These are phyloP conservation scores for Backusella sp. DNA, from an alignment of 192 early-diverging fungal genomes.

Conservation along the genomic window DNA sequence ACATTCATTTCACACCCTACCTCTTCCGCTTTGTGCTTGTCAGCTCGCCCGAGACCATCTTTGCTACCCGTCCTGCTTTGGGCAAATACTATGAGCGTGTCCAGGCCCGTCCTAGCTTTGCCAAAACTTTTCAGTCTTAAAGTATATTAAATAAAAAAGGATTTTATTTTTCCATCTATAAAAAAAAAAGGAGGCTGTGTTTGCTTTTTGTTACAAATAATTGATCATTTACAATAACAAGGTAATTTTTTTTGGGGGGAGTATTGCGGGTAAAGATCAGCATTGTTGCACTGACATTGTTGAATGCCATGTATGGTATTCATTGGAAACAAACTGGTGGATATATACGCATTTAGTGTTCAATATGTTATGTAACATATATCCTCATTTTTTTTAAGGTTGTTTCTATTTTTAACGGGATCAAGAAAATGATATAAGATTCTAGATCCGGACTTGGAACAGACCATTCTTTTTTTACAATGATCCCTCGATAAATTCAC, in stretches of 20 bases:
- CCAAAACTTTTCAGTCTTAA: not conserved
- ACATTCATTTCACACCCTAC: constrained; percentile 16
- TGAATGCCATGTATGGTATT: not conserved
- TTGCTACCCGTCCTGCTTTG: constrained; percentile 14
- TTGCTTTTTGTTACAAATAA: not conserved
- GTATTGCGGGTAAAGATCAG: not conserved
- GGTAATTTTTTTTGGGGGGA: not conserved
- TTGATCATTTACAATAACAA: not conserved
- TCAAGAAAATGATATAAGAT: no score
- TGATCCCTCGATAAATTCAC: no score
- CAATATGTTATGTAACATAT: not conserved
- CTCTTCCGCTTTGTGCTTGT: constrained; percentile 5
- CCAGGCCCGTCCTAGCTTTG: constrained; percentile 11
- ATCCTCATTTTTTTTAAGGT: no score
- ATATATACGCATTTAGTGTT: no score
- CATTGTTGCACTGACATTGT: not conserved
- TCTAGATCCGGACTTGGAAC: no score
- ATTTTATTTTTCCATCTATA: not conserved
- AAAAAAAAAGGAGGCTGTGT: not conserved
- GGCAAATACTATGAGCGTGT: constrained; percentile 10
- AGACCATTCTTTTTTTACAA: no score
- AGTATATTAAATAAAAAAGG: not conserved
- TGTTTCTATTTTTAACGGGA: no score
- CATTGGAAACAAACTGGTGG: not conserved
- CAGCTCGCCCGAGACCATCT: not conserved